phyloP scores from a whole-genome alignment of 768 basidiomycete species.

The Daedaleopsis nitida region DNA sequence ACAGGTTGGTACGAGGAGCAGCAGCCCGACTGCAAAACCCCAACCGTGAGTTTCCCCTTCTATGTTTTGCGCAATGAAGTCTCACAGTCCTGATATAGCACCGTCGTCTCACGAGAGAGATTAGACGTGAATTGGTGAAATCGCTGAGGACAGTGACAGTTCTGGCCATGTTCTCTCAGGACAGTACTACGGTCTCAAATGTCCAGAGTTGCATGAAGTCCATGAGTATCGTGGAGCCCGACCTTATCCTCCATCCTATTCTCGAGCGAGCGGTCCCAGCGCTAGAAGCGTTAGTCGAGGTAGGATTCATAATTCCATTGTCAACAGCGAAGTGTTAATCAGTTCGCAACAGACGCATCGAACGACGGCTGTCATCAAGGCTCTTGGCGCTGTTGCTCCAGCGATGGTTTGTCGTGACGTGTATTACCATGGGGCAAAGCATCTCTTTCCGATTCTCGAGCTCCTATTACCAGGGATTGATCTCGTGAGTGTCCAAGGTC shows the following conservation, averaged over 20 bases:
- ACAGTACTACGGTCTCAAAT: conserved; percentile 69
- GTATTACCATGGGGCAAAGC: conserved; percentile 81
- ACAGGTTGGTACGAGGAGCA: conserved; percentile 83
- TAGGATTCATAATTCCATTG: conserved; percentile 28
- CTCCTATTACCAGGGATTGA: conserved; percentile 87
- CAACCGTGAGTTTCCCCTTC: conserved; percentile 42
- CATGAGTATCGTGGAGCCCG: conserved; percentile 83
- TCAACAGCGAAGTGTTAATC: background rate
- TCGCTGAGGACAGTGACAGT: conserved; percentile 79
- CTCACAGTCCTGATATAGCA: conserved; percentile 39
- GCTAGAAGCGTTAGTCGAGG: conserved; percentile 87
- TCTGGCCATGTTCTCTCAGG: conserved; percentile 90
- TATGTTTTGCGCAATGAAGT: conserved; percentile 1
- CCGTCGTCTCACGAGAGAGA: conserved; percentile 73
- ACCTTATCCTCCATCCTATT: conserved; percentile 78
- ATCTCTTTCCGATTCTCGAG: conserved; percentile 78
- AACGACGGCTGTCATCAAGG: conserved; percentile 84
- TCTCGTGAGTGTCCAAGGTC: conserved; percentile 49
- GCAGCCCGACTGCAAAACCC: conserved; percentile 78
- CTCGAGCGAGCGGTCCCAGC: conserved; percentile 85
- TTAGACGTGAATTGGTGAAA: conserved; percentile 85
- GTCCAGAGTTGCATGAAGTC: conserved; percentile 82
- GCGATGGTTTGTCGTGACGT: conserved; percentile 78
- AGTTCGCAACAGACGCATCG: conserved; percentile 66
- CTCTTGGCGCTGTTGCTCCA: conserved; percentile 77